Evolutionary conservation across 805 yeast species (phyloP).

Genomic region (Wickerhamomyces bovis): DNA sequence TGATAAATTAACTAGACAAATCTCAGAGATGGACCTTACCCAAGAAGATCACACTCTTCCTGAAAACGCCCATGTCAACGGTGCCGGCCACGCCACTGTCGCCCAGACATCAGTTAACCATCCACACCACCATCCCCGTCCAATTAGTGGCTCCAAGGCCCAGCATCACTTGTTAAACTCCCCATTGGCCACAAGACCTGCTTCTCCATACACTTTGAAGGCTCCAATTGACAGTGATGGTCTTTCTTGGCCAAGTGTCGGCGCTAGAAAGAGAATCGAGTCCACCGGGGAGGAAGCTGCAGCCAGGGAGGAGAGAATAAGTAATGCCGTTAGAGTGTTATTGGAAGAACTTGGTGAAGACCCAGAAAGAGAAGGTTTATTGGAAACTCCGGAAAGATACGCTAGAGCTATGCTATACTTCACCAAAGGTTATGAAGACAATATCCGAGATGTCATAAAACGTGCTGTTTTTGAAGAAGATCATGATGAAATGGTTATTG

Average conservation of each 20-base stretch:
- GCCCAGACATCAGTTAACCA: not conserved
- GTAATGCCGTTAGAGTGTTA: constrained; percentile 66
- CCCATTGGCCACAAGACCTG: constrained; percentile 70
- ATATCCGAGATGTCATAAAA: constrained; percentile 85
- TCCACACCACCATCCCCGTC: constrained; percentile 1
- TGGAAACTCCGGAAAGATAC: constrained; percentile 93
- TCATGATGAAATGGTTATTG: constrained; percentile 98
- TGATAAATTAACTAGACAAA: not conserved
- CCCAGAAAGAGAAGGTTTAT: constrained; percentile 75
- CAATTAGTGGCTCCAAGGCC: not conserved
- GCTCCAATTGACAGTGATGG: constrained; percentile 91
- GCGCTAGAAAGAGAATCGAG: constrained; percentile 73
- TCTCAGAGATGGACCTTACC: not conserved
- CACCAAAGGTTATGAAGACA: constrained; percentile 95
- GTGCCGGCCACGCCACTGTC: not conserved
- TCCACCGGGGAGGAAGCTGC: constrained; percentile 58
- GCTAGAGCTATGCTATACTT: constrained; percentile 94
- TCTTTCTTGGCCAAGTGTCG: constrained; percentile 87
- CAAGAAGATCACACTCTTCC: not conserved
- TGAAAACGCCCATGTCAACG: not conserved
- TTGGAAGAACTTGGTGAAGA: constrained; percentile 89
- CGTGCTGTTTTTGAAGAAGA: constrained; percentile 96
- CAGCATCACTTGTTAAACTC: constrained; percentile 28
- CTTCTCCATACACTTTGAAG: constrained; percentile 73
- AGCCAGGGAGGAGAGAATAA: constrained; percentile 69